Evolutionary conservation across 2,329 filamentous ascomycete genomes (phyloP).

Genomic region (Sporothrix pallida): DNA sequence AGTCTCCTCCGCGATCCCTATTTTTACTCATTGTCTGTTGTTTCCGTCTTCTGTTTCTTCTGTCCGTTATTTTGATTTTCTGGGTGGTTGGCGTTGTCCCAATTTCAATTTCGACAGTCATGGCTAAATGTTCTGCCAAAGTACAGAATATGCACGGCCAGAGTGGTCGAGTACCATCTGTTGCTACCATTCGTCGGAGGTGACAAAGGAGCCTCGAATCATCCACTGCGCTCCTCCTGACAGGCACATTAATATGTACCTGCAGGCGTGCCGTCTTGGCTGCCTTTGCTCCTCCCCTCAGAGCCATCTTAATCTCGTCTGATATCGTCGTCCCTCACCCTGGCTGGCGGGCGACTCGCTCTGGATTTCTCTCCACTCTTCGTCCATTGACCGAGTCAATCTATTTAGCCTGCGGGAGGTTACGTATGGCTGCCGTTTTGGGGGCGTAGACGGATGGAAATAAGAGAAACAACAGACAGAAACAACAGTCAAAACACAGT

Average conservation of each 20-base stretch:
- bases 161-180: background rate
- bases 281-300: background rate
- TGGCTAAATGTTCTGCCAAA: background rate
- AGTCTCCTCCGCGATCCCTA: background rate
- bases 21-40: background rate
- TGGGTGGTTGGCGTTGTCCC: too few relatives aligned
- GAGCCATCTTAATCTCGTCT: background rate
- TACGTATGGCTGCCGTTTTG: background rate
- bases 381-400: background rate
- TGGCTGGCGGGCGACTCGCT: background rate
- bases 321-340: background rate
- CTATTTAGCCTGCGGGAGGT: background rate
- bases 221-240: background rate
- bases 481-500: too few relatives aligned
- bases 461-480: background rate
- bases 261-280: conserved; percentile 3
- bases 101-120: background rate
- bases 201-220: too few relatives aligned
- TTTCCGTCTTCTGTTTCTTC: background rate
- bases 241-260: conserved; percentile 8
- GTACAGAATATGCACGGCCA: background rate
- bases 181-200: background rate
- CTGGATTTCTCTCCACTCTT: too few relatives aligned
- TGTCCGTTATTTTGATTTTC: background rate
- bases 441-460: background rate